These are phyloP conservation scores for Lentinula guzmanii DNA, from an alignment of 768 basidiomycete genomes.

Conservation along the genomic window DNA sequence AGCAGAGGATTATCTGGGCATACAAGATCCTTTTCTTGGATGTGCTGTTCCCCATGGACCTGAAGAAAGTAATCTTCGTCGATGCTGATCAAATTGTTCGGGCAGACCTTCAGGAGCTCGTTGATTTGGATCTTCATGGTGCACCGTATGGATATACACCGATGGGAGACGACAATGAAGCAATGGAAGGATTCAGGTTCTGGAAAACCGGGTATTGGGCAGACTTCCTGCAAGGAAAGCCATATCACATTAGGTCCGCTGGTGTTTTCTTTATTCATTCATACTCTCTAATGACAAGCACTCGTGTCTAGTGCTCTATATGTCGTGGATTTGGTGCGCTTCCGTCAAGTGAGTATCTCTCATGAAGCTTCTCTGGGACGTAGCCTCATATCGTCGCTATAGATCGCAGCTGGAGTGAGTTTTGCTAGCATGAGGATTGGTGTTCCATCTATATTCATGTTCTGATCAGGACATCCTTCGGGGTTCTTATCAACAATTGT, in stretches of 20 bases:
- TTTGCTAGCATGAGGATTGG: not conserved
- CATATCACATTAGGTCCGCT: slow-evolving; percentile 89
- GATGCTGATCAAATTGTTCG: slow-evolving; percentile 98
- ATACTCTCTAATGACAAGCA: slow-evolving; percentile 4
- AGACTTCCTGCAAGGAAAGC: slow-evolving; percentile 73
- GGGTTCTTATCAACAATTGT: slow-evolving; percentile 88
- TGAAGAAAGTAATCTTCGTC: slow-evolving; percentile 98
- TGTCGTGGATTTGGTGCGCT: slow-evolving; percentile 90
- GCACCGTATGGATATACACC: slow-evolving; percentile 96
- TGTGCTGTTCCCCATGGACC: slow-evolving; percentile 97
- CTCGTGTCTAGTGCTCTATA: slow-evolving; percentile 71
- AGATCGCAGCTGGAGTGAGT: slow-evolving; percentile 49
- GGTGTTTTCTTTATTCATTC: not conserved
- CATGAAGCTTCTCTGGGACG: not conserved
- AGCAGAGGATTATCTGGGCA: slow-evolving; percentile 98
- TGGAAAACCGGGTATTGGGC: slow-evolving; percentile 99
- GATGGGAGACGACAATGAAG: slow-evolving; percentile 92
- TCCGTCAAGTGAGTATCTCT: slow-evolving; percentile 67
- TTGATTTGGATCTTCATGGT: slow-evolving; percentile 88
- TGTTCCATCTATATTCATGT: not conserved
- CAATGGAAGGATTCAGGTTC: slow-evolving; percentile 98
- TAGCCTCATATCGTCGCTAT: not conserved
- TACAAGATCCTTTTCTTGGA: slow-evolving; percentile 99
- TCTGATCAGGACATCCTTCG: slow-evolving; percentile 70
- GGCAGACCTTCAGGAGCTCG: slow-evolving; percentile 89